phyloP scores from a whole-genome alignment of 805 yeast species.

The Candida berthetii region DNA sequence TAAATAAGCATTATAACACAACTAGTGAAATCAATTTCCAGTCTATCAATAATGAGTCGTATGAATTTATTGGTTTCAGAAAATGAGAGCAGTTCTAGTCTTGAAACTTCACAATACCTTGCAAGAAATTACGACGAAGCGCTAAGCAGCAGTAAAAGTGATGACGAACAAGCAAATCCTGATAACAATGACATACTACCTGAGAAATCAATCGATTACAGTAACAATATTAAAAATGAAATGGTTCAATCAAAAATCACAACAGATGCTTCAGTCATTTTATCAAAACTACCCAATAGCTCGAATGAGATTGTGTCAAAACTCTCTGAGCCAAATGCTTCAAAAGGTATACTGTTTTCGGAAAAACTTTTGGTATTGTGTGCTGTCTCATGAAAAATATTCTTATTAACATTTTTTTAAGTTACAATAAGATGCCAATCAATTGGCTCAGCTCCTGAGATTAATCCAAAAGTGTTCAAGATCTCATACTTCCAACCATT shows the following conservation, averaged over 20 bases:
- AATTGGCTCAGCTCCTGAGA: constrained; percentile 48
- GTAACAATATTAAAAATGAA: constrained; percentile 13
- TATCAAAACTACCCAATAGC: constrained; percentile 13
- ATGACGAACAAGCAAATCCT: no score
- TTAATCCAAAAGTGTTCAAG: constrained; percentile 44
- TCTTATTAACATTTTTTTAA: constrained; percentile 6
- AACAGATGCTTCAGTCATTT: constrained; percentile 15
- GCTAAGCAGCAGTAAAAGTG: background rate
- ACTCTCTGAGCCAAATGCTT: constrained; percentile 4
- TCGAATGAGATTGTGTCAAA: constrained; percentile 10
- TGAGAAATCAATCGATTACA: no score
- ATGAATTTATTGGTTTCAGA: constrained; percentile 16
- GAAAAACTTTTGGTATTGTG: background rate
- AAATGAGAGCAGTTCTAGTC: constrained; percentile 15
- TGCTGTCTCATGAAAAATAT: background rate
- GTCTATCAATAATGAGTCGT: no score
- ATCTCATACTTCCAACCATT: constrained; percentile 42
- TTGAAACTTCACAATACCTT: constrained; percentile 6
- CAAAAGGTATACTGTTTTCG: constrained; percentile 4
- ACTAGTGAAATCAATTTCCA: no score
- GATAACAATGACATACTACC: no score
- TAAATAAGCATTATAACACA: no score
- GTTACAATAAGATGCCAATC: constrained; percentile 51
- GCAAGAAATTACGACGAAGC: background rate
- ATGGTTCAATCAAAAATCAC: constrained; percentile 14